Conservation (phyloP, 495 filamentous ascomycete species). For the Hypoxylon cercidicola region DNA sequence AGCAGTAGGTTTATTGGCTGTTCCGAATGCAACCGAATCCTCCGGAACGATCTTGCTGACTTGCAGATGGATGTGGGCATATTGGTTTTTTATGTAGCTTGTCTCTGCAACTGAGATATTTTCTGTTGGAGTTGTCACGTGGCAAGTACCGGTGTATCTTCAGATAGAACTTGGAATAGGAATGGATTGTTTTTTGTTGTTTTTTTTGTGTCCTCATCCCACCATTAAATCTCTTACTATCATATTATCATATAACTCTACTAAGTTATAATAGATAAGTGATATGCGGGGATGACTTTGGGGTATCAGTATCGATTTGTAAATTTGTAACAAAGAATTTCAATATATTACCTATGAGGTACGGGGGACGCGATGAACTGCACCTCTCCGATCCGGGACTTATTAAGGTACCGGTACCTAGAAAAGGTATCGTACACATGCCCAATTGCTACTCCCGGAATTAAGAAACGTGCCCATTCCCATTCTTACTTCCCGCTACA, state of each 20-base stretch:
- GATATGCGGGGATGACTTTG: not conserved
- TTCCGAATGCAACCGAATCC: constrained; percentile 42
- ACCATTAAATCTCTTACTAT: not conserved
- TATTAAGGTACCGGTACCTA: no score
- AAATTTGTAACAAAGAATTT: constrained; percentile 21
- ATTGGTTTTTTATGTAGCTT: no score
- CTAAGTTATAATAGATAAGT: not conserved
- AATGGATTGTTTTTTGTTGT: not conserved
- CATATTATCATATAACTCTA: not conserved
- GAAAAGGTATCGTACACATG: no score
- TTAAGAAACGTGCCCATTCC: constrained; percentile 5
- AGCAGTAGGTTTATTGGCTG: constrained; percentile 33
- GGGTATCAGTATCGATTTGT: no score
- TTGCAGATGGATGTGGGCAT: no score
- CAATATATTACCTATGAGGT: not conserved
- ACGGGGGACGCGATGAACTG: constrained; percentile 10
- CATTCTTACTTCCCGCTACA: constrained; percentile 7
- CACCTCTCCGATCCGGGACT: constrained; percentile 13
- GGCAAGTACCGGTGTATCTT: no score
- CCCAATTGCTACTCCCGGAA: no score
- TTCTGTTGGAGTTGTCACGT: no score
- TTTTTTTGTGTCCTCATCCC: not conserved
- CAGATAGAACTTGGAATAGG: no score
- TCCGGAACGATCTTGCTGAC: constrained; percentile 36
- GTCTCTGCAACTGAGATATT: no score